Evolutionary conservation across 176 grass and related monocot species (phyloP), one percentile per base, ranked within the genome.

Genomic region (Oryza longistaminata): DNA sequence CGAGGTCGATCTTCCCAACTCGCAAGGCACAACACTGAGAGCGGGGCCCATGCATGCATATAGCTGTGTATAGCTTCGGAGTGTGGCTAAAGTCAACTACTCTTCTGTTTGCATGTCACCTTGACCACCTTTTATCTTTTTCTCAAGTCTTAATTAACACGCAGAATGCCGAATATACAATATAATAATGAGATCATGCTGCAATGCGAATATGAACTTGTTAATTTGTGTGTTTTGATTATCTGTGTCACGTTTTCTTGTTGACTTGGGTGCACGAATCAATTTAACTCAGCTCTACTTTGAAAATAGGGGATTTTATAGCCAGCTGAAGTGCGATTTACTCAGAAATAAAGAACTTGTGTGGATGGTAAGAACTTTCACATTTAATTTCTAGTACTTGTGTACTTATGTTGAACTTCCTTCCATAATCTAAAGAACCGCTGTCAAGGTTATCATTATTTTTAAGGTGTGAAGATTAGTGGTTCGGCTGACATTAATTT

Each of bases 51-150:
- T 44, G 73, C 31, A 3, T 40, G n/a, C 5, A 10, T 65, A 46
- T 65, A 46, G 68, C 40, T 19, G 39, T 43, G 58, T 76, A 49
- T 83, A 74, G 39, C 81, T 89, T 90, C 74, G 70, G 86, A 91
- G 88, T 83, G 87, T 64, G 76, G 87, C 73, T 85, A 77, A 94
- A 92, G 92, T 92, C 92, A 92, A 94, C 83, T 82, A 26, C 72
- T 6, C 69, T 15, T 78, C 82, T 82, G 82, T 74, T 88, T 73
- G 29, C 8, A 19, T 72, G 86, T 89, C 82, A 71, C 64, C 67
- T 76, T 85, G 87, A 83, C 84, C 48, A 74, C 64, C 74, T 31
- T 19, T 3, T 50, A 49, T 21, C 25, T 40, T 46, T 61, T 74
- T 86, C 73, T n/a, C n/a, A 3, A 78, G 74, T 16, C 88, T 87